Evolutionary conservation across 495 filamentous ascomycete genomes (phyloP).

Genomic region (Aspergillus haitiensis): DNA sequence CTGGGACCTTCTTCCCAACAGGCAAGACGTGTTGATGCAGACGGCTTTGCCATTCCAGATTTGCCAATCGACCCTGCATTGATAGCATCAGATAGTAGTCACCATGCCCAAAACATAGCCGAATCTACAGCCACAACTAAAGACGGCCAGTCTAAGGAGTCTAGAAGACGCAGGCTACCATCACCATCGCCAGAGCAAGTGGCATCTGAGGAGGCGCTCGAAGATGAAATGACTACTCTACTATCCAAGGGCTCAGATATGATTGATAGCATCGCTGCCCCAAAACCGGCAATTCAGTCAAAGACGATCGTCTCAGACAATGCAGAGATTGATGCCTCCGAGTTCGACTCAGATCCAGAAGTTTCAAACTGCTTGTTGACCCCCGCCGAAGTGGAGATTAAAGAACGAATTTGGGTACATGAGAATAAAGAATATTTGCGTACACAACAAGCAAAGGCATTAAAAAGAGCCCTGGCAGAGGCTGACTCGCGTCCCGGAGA

Average conservation of each 20-base stretch:
- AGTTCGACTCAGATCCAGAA: slow-evolving; percentile 80
- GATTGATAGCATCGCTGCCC: slow-evolving; percentile 31
- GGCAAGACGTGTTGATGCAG: slow-evolving; percentile 44
- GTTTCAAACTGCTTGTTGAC: slow-evolving; percentile 73
- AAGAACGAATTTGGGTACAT: slow-evolving; percentile 90
- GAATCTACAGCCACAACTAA: slow-evolving; percentile 25
- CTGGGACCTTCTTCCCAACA: slow-evolving; percentile 24
- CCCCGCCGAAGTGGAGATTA: slow-evolving; percentile 67
- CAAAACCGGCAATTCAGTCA: slow-evolving; percentile 4
- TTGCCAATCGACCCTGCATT: slow-evolving; percentile 49
- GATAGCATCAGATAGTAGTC: slow-evolving; percentile 24
- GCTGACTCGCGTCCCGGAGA: slow-evolving; percentile 47
- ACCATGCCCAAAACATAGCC: slow-evolving; percentile 25
- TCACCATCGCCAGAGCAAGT: slow-evolving; percentile 41
- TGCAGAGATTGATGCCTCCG: slow-evolving; percentile 64
- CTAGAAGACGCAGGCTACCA: slow-evolving; percentile 32
- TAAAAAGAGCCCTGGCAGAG: slow-evolving; percentile 62
- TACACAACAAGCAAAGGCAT: slow-evolving; percentile 71
- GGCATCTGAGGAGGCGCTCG: slow-evolving; percentile 46
- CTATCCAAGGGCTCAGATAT: slow-evolving; percentile 42
- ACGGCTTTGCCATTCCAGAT: slow-evolving; percentile 50
- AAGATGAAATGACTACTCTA: slow-evolving; percentile 43
- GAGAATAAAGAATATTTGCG: slow-evolving; percentile 90
- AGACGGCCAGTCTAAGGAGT: slow-evolving; percentile 34
- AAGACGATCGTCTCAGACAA: slow-evolving; percentile 40